Evolutionary conservation across 2,329 filamentous ascomycete species (phyloP), one percentile per base, ranked within the genome.

Genomic region (Chaetothyriales sp.): DNA sequence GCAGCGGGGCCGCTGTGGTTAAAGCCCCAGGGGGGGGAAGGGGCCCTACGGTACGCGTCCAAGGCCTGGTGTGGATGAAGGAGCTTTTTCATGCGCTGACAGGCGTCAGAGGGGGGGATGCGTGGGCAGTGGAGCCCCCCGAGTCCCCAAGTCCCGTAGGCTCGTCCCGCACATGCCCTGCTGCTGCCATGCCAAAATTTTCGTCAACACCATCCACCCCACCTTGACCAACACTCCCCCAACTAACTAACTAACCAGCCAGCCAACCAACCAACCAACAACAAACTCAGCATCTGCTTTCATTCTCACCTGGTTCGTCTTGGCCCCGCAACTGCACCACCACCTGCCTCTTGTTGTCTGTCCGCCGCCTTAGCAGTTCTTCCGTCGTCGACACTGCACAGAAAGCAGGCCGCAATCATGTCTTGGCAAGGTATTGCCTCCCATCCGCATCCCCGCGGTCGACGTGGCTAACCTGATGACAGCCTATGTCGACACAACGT

Each of bases 401-500:
- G 20, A 47, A 47, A 49, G 22, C 22, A 6, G 6, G 6, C 22
- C 6, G 22, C 50, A 49, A 53, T 37, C 40, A 61, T 61, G 58
- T 61, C 58, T 51, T 61, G 58, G 58, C 58, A 61, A 58, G 58
- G 58, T 61, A 51, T 37, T 52, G 44, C 40, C 18, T 25, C n/a
- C n/a, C 29, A 28, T 40, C 13, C 10, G n/a, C 13, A 25, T n/a
- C 18, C 18, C 29, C 20, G 15, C 18, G 19, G 22, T 15, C 5
- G 25, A n/a, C 4, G 13, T 20, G 28, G 44, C 54, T 56, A 22
- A 56, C 48, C 40, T 25, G 9, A 29, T 22, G 10, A 33, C 46
- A 61, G 58, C 58, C 51, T 61, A 61, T 49, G 57, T 61, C 44
- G 58, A 61, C 48, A 53, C 53, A 45, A 59, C 57, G 58, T 61